phyloP scores from a whole-genome alignment of 192 early-diverging fungal genomes.

The Funneliformis geosporum region DNA sequence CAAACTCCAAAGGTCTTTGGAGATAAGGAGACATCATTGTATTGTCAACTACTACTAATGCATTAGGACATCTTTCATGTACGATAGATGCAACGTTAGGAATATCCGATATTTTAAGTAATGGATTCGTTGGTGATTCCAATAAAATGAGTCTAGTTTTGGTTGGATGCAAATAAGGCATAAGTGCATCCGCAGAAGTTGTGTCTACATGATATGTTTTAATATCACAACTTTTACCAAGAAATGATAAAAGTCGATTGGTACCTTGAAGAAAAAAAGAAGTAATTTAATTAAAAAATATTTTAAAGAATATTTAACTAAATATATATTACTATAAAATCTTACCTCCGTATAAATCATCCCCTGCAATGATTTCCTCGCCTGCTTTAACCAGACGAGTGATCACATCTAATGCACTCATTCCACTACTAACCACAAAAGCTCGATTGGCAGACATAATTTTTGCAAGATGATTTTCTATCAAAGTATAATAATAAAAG shows the following conservation, averaged over 20 bases:
- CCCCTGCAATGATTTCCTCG: constrained; percentile 91
- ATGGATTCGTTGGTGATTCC: constrained; percentile 96
- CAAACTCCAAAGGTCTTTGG: constrained; percentile 84
- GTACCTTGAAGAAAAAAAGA: constrained; percentile 65
- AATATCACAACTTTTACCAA: constrained; percentile 75
- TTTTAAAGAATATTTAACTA: constrained; percentile 35
- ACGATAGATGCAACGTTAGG: constrained; percentile 72
- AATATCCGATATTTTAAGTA: constrained; percentile 94
- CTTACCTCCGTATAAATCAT: constrained; percentile 93
- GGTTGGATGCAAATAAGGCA: constrained; percentile 63
- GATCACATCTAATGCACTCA: constrained; percentile 94
- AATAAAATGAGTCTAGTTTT: constrained; percentile 86
- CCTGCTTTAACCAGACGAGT: constrained; percentile 82
- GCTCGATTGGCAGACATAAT: constrained; percentile 88
- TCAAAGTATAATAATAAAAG: not conserved
- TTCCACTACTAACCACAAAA: constrained; percentile 87
- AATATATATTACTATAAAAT: not conserved
- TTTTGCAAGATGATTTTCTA: constrained; percentile 91
- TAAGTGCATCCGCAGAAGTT: constrained; percentile 64
- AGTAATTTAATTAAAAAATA: constrained; percentile 11
- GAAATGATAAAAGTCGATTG: constrained; percentile 88
- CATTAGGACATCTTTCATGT: constrained; percentile 71
- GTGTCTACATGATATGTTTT: constrained; percentile 92
- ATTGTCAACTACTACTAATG: constrained; percentile 94
- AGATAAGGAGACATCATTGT: constrained; percentile 99